Conservation (phyloP, 257 asterid genomes). For the Rauvolfia tetraphylla region DNA sequence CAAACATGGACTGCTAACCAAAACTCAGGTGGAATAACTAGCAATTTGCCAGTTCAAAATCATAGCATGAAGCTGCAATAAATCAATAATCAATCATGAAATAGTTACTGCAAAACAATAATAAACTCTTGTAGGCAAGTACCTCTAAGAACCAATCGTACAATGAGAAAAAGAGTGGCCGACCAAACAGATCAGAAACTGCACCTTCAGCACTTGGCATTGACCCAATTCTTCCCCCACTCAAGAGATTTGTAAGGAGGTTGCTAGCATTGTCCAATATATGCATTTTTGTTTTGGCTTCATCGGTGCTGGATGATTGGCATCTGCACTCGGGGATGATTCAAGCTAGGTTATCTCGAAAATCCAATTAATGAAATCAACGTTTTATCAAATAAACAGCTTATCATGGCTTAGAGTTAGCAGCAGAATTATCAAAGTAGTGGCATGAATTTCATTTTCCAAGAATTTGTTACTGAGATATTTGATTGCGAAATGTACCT, state of each 20-base stretch:
- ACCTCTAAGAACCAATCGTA: slow-evolving; percentile 96
- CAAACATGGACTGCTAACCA: background rate
- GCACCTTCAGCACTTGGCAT: slow-evolving; percentile 99
- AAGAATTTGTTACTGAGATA: background rate
- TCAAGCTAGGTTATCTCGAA: slow-evolving; percentile 1
- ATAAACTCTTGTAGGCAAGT: slow-evolving; percentile 9
- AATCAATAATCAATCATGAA: background rate
- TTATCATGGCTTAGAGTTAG: background rate
- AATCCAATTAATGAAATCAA: background rate
- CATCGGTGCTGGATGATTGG: slow-evolving; percentile 59
- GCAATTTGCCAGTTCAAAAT: background rate
- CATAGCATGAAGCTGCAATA: background rate
- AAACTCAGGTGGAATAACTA: background rate
- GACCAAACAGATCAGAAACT: slow-evolving; percentile 82
- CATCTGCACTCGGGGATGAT: slow-evolving; percentile 46
- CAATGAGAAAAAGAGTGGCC: slow-evolving; percentile 83
- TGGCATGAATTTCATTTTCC: background rate
- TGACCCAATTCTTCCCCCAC: slow-evolving; percentile 72
- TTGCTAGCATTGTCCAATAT: slow-evolving; percentile 87
- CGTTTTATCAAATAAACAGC: too few species aligned
- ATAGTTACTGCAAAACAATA: background rate
- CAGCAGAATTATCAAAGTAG: background rate
- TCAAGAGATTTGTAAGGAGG: slow-evolving; percentile 80
- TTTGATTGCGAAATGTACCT: background rate
- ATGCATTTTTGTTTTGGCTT: slow-evolving; percentile 54